These are phyloP conservation scores for Mycena leptocephala DNA, from an alignment of 768 basidiomycete species.

Conservation along the genomic window DNA sequence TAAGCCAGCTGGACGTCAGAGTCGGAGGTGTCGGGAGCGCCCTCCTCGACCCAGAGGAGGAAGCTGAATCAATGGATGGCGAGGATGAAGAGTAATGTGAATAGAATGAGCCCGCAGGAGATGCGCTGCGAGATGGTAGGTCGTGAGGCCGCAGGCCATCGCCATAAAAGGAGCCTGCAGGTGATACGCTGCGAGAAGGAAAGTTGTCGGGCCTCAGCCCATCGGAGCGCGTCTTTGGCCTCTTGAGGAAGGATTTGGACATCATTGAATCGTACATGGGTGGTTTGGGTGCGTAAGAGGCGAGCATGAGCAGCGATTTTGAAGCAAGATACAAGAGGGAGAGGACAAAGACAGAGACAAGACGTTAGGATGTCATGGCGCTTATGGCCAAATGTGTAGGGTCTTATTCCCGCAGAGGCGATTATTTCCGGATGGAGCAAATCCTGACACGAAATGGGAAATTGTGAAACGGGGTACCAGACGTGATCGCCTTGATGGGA, in stretches of 20 bases:
- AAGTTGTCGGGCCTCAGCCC: background rate
- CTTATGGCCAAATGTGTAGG: background rate
- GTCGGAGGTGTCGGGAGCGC: background rate
- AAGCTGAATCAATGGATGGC: slow-evolving; percentile 8
- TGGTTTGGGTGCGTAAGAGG: background rate
- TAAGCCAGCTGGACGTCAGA: slow-evolving; percentile 8
- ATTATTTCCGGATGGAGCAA: background rate
- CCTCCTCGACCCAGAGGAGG: slow-evolving; percentile 12
- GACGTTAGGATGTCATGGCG: background rate
- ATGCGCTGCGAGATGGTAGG: slow-evolving; percentile 4
- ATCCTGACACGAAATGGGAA: background rate
- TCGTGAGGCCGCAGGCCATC: slow-evolving; percentile 3
- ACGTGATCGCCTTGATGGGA: no score
- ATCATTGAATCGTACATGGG: background rate
- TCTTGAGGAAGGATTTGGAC: slow-evolving; percentile 17
- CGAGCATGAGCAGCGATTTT: slow-evolving; percentile 8
- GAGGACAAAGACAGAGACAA: background rate
- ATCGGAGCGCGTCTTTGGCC: background rate
- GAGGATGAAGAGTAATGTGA: slow-evolving; percentile 13
- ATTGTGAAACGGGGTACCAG: background rate
- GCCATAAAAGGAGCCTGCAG: slow-evolving; percentile 18
- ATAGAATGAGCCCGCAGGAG: slow-evolving; percentile 24
- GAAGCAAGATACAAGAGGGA: background rate
- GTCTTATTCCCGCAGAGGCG: background rate
- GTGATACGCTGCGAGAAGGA: slow-evolving; percentile 9